Evolutionary conservation across 78 protist species (phyloP).

Genomic region (Cavenderia fasciculata): DNA sequence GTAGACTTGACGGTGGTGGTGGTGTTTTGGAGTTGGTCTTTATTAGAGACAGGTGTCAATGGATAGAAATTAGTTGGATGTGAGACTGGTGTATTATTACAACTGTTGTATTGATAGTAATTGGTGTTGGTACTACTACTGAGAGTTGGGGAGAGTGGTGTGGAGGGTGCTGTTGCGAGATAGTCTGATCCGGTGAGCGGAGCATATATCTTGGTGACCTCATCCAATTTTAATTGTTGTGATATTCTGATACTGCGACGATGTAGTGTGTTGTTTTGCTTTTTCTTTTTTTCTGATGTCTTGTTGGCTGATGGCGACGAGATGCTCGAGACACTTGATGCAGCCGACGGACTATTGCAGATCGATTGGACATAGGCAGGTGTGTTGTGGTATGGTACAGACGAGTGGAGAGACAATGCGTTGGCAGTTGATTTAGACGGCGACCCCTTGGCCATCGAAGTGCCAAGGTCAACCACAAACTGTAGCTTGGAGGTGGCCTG

Average conservation of each 20-base stretch:
- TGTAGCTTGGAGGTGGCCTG: conserved; percentile 12
- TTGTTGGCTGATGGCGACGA: conserved; percentile 16
- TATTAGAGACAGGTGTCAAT: too few relatives aligned
- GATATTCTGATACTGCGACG: conserved; percentile 34
- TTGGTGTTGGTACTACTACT: not conserved
- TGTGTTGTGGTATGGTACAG: conserved; percentile 20
- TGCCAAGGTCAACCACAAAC: conserved; percentile 27
- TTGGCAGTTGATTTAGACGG: conserved; percentile 65
- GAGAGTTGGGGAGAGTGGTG: conserved; percentile 12
- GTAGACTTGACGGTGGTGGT: conserved; percentile 25
- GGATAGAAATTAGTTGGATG: too few relatives aligned
- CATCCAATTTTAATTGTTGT: conserved; percentile 60
- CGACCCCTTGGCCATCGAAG: conserved; percentile 5
- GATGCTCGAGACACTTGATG: not conserved
- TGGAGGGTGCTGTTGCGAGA: not conserved
- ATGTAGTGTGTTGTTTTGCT: conserved; percentile 15
- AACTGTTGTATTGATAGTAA: too few relatives aligned
- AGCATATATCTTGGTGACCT: conserved; percentile 64
- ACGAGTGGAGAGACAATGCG: conserved; percentile 64
- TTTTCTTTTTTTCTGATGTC: not conserved
- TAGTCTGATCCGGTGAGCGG: conserved; percentile 66
- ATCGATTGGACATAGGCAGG: not conserved
- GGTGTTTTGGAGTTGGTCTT: too few relatives aligned
- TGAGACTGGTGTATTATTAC: too few relatives aligned
- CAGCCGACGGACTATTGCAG: not conserved